Conservation (phyloP, 768 basidiomycete species). For the Austroboletus festivus region DNA sequence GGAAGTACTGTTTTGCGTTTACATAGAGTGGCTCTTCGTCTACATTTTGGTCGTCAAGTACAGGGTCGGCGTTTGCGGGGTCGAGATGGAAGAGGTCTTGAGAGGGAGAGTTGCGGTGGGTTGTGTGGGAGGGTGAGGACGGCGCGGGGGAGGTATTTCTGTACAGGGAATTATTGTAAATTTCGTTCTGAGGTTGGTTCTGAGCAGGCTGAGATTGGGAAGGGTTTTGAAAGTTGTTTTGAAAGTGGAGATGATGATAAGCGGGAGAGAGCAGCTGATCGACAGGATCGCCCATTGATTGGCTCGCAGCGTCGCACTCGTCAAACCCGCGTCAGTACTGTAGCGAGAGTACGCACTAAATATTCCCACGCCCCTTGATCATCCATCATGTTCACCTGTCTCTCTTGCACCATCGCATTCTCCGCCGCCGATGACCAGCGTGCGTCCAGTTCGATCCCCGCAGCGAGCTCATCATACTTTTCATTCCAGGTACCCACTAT, state of each 20-base stretch:
- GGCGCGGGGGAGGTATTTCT: constrained; percentile 32
- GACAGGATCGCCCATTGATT: constrained; percentile 56
- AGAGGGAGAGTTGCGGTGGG: constrained; percentile 26
- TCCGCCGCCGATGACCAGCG: constrained; percentile 78
- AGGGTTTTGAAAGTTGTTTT: constrained; percentile 26
- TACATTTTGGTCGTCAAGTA: constrained; percentile 43
- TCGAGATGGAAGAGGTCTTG: constrained; percentile 32
- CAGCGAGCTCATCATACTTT: not conserved
- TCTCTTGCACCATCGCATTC: constrained; percentile 90
- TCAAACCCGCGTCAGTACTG: no score
- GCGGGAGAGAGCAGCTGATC: constrained; percentile 60
- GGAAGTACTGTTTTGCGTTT: constrained; percentile 98
- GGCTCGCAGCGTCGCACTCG: constrained; percentile 38
- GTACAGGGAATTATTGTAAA: constrained; percentile 24
- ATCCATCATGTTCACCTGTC: constrained; percentile 60
- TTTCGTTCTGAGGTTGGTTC: constrained; percentile 20
- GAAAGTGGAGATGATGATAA: constrained; percentile 45
- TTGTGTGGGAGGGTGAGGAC: constrained; percentile 26
- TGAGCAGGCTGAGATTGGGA: constrained; percentile 20
- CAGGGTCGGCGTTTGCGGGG: constrained; percentile 12
- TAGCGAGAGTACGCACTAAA: constrained; percentile 10
- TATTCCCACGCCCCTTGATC: not conserved
- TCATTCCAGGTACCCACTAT: constrained; percentile 72
- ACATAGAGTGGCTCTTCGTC: constrained; percentile 99
- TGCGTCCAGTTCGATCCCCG: constrained; percentile 34